Evolutionary conservation across 163 green algal species (phyloP).

Genomic region (Scenedesmus sp.): DNA sequence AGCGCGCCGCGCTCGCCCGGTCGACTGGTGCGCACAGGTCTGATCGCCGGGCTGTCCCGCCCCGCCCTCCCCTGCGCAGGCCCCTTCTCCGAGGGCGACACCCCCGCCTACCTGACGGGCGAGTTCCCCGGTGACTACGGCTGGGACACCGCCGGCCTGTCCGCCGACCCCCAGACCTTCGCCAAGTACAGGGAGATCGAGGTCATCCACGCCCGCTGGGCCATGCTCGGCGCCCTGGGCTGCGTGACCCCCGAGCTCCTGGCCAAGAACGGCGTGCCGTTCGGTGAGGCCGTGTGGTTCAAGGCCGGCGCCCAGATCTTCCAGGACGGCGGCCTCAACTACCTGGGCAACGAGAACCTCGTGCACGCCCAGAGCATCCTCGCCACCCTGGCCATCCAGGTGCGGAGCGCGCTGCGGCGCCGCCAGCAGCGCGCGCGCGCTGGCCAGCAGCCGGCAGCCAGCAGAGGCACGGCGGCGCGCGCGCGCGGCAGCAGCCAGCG

Average conservation of each 20-base stretch:
- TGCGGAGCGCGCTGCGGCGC: neutral
- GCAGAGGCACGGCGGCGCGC: no score
- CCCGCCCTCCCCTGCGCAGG: neutral
- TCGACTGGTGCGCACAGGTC: neutral
- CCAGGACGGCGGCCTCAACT: conserved; percentile 81
- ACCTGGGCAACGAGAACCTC: conserved; percentile 84
- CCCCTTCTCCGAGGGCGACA: conserved; percentile 68
- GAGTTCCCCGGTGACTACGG: conserved; percentile 96
- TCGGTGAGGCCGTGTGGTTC: conserved; percentile 83
- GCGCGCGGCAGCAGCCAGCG: neutral
- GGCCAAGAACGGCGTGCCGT: conserved; percentile 78
- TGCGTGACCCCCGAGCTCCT: conserved; percentile 94
- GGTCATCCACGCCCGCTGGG: conserved; percentile 90
- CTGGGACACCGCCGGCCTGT: conserved; percentile 92
- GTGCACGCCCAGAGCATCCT: conserved; percentile 87
- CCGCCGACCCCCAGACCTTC: conserved; percentile 67
- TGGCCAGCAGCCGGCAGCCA: neutral
- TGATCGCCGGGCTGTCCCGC: neutral
- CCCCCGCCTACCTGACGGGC: conserved; percentile 82
- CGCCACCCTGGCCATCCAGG: conserved; percentile 74
- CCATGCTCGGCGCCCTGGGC: conserved; percentile 94
- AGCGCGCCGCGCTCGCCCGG: no score
- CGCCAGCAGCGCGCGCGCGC: neutral
- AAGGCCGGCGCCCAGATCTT: conserved; percentile 86
- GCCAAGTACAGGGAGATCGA: conserved; percentile 80